A percentile compares a stretch with the other conserved stretches of the same genome.
These are phyloP conservation scores for Bocquillonia castaneifolia DNA, from an alignment of 441 rosid species.

Conservation along the genomic window DNA sequence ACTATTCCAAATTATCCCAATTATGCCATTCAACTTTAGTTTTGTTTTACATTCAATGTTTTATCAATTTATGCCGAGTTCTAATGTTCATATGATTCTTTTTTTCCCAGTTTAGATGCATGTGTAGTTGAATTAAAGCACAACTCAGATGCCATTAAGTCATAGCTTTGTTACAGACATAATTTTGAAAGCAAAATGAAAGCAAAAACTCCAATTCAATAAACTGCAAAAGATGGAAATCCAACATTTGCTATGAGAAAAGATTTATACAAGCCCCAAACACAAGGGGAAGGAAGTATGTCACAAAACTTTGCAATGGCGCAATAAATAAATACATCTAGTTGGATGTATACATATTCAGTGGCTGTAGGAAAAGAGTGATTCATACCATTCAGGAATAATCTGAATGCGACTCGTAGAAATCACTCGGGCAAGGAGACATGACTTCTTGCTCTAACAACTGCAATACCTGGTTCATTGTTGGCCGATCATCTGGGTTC, in stretches of 20 bases:
- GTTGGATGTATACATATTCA: constrained; percentile 16
- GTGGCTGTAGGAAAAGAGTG: not conserved
- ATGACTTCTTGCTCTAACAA: constrained; percentile 84
- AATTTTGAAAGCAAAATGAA: not conserved
- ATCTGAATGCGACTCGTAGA: constrained; percentile 83
- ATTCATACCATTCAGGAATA: constrained; percentile 35
- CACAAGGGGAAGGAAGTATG: not conserved
- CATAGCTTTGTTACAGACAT: no score
- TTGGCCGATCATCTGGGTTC: constrained; percentile 69
- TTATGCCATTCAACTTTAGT: no score
- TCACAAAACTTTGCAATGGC: not conserved
- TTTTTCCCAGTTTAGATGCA: no score
- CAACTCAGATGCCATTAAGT: no score
- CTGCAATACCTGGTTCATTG: constrained; percentile 81
- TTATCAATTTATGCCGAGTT: no score
- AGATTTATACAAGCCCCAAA: constrained; percentile 30
- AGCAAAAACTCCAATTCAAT: not conserved
- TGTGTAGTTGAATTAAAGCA: no score
- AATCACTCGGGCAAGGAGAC: constrained; percentile 84
- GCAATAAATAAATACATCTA: constrained; percentile 9
- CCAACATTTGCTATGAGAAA: constrained; percentile 16
- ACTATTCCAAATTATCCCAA: no score
- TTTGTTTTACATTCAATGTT: no score
- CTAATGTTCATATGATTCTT: no score
- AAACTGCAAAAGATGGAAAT: constrained; percentile 14